phyloP scores from a whole-genome alignment of 1,139 yeast genomes.

The Sugiyamaella novakii region DNA sequence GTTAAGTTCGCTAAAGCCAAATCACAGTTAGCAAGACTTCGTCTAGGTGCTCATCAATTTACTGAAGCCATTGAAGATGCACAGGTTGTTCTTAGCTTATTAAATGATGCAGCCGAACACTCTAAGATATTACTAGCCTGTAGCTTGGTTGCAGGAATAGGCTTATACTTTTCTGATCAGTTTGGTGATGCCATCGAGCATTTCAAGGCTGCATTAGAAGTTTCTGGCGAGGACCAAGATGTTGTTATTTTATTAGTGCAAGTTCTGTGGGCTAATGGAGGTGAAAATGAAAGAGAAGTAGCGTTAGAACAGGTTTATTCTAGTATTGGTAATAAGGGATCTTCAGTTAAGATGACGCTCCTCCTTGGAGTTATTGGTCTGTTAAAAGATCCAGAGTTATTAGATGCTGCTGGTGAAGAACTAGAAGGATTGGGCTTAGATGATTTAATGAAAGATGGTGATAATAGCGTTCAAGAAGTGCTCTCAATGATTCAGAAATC shows the following conservation, averaged over 20 bases:
- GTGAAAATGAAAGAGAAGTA: slow-evolving; percentile 67
- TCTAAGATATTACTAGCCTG: slow-evolving; percentile 53
- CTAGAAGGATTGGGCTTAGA: slow-evolving; percentile 54
- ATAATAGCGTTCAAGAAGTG: slow-evolving; percentile 49
- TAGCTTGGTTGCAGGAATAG: slow-evolving; percentile 68
- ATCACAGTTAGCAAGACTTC: slow-evolving; percentile 69
- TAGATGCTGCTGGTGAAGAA: slow-evolving; percentile 68
- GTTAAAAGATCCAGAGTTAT: slow-evolving; percentile 61
- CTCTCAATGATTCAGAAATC: slow-evolving; percentile 46
- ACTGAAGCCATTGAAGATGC: slow-evolving; percentile 64
- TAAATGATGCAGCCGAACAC: slow-evolving; percentile 46
- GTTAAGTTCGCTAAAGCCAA: slow-evolving; percentile 60
- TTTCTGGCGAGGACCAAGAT: slow-evolving; percentile 57
- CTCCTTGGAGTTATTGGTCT: slow-evolving; percentile 82
- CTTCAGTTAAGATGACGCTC: slow-evolving; percentile 61
- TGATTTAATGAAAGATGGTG: slow-evolving; percentile 54
- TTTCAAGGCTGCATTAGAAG: slow-evolving; percentile 61
- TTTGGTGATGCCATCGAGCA: slow-evolving; percentile 68
- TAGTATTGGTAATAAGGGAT: slow-evolving; percentile 62
- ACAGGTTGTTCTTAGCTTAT: slow-evolving; percentile 55
- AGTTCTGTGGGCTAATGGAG: slow-evolving; percentile 71
- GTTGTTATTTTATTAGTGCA: slow-evolving; percentile 77
- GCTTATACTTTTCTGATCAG: slow-evolving; percentile 61
- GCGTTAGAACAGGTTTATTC: slow-evolving; percentile 58
- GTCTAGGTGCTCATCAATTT: slow-evolving; percentile 60